Conservation (phyloP, 768 basidiomycete species). For the Hygrophoropsis aurantiaca region DNA sequence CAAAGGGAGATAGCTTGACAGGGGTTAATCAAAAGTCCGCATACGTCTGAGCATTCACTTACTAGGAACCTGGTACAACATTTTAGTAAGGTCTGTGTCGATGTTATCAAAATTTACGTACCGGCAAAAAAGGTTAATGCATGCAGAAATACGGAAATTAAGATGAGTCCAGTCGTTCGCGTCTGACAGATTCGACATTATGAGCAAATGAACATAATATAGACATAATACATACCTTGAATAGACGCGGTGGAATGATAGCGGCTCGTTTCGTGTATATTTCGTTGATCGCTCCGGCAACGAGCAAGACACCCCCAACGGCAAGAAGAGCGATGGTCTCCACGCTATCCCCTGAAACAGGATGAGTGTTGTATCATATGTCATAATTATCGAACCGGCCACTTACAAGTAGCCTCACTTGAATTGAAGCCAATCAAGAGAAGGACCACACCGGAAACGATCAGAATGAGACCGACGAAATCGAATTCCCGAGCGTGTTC, state of each 20-base stretch:
- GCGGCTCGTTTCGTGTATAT: slow-evolving; percentile 31
- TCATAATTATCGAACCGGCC: background rate
- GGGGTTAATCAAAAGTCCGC: slow-evolving; percentile 4
- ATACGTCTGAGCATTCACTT: slow-evolving; percentile 1
- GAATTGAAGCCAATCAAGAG: slow-evolving; percentile 39
- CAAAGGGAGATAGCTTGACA: slow-evolving; percentile 35
- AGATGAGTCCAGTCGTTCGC: slow-evolving; percentile 34
- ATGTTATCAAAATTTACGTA: slow-evolving; percentile 6
- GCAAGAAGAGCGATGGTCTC: slow-evolving; percentile 37
- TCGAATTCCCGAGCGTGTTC: slow-evolving; percentile 37
- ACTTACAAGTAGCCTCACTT: slow-evolving; percentile 31
- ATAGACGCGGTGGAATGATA: slow-evolving; percentile 39
- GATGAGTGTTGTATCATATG: slow-evolving; percentile 2
- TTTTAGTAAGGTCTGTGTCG: background rate
- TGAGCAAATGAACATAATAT: no score
- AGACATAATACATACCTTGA: slow-evolving; percentile 29
- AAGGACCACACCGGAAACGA: slow-evolving; percentile 35
- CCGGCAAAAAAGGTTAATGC: slow-evolving; percentile 31
- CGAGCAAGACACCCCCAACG: slow-evolving; percentile 32
- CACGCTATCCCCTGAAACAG: slow-evolving; percentile 22
- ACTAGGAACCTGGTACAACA: slow-evolving; percentile 23
- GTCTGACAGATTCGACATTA: slow-evolving; percentile 23
- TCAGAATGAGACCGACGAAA: slow-evolving; percentile 35
- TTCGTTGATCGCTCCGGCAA: slow-evolving; percentile 33
- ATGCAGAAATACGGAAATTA: slow-evolving; percentile 36